A percentile compares a stretch with the other conserved stretches of the same genome.
Conservation (phyloP, 192 early-diverging fungal genomes). For the Kappamyces sp. region DNA sequence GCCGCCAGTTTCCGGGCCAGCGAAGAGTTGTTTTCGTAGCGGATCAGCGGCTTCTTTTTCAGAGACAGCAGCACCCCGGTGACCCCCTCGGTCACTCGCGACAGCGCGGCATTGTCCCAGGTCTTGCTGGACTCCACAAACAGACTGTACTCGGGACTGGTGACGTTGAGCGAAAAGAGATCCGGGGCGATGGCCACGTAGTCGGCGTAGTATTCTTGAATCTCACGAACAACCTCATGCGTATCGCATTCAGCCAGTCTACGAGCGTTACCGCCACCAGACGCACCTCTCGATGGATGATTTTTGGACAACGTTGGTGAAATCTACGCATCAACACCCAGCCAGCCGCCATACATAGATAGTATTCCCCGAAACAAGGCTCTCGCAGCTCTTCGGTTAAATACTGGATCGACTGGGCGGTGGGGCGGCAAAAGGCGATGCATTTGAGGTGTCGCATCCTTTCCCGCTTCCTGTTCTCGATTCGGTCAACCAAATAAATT, state of each 20-base stretch:
- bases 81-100: slow-evolving; percentile 74
- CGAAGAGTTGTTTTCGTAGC: slow-evolving; percentile 77
- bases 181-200: slow-evolving; percentile 77
- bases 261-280: background rate
- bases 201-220: slow-evolving; percentile 96
- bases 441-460: slow-evolving; percentile 95
- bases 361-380: slow-evolving; percentile 94
- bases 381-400: slow-evolving; percentile 86
- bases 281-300: slow-evolving; percentile 66
- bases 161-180: slow-evolving; percentile 73
- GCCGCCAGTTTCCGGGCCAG: slow-evolving; percentile 78
- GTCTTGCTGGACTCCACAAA: slow-evolving; percentile 64
- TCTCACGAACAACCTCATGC: slow-evolving; percentile 86
- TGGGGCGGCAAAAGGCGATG: slow-evolving; percentile 85
- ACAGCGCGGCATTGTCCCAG: slow-evolving; percentile 77
- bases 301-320: slow-evolving; percentile 91
- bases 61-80: slow-evolving; percentile 70
- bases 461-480: slow-evolving; percentile 80
- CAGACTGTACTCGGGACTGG: slow-evolving; percentile 53
- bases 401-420: slow-evolving; percentile 74
- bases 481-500: slow-evolving; percentile 88
- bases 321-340: slow-evolving; percentile 51
- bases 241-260: slow-evolving; percentile 91
- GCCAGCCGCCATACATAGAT: slow-evolving; percentile 62
- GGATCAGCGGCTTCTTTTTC: slow-evolving; percentile 87